phyloP scores from a whole-genome alignment of 345 rosid species.

The Citropsis articulata region DNA sequence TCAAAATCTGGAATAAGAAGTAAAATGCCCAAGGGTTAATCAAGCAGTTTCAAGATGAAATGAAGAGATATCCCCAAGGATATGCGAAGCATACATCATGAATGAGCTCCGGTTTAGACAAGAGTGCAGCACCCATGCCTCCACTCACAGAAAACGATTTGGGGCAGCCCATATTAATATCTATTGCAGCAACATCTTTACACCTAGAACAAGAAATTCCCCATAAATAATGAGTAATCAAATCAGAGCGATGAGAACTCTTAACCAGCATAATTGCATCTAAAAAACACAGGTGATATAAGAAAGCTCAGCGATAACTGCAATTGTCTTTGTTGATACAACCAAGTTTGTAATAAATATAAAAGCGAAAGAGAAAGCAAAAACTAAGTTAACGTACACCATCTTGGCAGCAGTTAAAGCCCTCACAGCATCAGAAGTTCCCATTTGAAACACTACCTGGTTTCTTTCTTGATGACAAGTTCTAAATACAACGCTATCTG shows the following conservation, averaged over 20 bases:
- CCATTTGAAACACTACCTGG: slow-evolving; percentile 80
- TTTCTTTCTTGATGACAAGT: slow-evolving; percentile 65
- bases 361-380: not conserved
- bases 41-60: not conserved
- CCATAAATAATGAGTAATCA: not conserved
- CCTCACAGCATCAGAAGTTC: slow-evolving; percentile 93
- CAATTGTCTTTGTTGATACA: not conserved
- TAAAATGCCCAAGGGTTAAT: slow-evolving; percentile 1
- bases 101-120: slow-evolving; percentile 78
- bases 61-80: not conserved
- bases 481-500: slow-evolving; percentile 72
- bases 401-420: slow-evolving; percentile 79
- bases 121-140: slow-evolving; percentile 97
- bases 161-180: slow-evolving; percentile 97
- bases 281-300: not conserved
- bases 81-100: slow-evolving; percentile 56
- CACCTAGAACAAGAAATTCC: slow-evolving; percentile 45
- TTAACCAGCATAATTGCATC: not conserved
- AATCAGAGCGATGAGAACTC: not conserved
- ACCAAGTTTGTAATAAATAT: not conserved
- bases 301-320: not conserved
- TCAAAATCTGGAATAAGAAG: slow-evolving; percentile 53
- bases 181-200: slow-evolving; percentile 80
- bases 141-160: slow-evolving; percentile 88
- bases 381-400: slow-evolving; percentile 45